Percentiles rank a stretch among this genome's conserved stretches.
Conservation (phyloP, 176 grass and related monocot genomes). For the Melocanna baccifera region DNA sequence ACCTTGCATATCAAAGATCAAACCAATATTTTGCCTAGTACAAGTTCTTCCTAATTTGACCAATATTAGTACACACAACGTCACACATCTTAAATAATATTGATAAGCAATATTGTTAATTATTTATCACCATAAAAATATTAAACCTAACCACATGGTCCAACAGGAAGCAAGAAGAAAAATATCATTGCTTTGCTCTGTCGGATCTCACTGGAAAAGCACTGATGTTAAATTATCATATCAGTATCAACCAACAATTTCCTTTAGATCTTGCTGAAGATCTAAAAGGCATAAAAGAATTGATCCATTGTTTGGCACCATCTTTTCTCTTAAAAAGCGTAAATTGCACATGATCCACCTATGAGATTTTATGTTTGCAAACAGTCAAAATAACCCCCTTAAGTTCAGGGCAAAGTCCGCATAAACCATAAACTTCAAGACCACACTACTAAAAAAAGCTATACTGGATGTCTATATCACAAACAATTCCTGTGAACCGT, state of each 20-base stretch:
- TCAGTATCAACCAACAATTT: not conserved
- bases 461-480: no score
- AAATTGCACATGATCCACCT: not conserved
- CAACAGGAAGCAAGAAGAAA: not conserved
- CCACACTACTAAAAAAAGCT: no score
- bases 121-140: no score
- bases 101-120: no score
- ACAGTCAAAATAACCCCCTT: not conserved
- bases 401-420: no score
- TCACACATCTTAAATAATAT: no score
- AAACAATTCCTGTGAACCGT: no score
- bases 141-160: no score
- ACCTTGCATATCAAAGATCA: no score
- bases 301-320: not conserved
- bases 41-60: no score
- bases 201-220: not conserved
- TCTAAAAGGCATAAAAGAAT: not conserved
- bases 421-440: not conserved
- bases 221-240: conserved; percentile 29
- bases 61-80: no score
- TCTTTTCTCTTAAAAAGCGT: not conserved
- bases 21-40: no score
- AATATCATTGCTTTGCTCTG: not conserved
- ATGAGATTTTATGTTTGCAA: not conserved
- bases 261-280: not conserved